Percentiles rank a stretch among this genome's conserved stretches.
Conservation (phyloP, 805 yeast species). For the Metschnikowia bowlesiae region DNA sequence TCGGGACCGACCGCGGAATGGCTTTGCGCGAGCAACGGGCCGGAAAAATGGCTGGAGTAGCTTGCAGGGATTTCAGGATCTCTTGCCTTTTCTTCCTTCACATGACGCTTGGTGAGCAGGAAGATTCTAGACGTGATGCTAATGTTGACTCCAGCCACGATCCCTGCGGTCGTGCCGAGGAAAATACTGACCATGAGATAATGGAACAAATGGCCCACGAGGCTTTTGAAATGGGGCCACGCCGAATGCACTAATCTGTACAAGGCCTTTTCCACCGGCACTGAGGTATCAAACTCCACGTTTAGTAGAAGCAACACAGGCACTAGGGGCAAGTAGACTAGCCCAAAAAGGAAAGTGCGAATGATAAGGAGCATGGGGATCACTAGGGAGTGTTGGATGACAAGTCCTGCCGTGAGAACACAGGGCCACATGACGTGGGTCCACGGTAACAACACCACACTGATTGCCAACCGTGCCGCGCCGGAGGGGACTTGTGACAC, state of each 20-base stretch:
- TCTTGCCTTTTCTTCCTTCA: background rate
- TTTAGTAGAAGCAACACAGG: slow-evolving; percentile 11
- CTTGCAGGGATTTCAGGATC: background rate
- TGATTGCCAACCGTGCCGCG: background rate
- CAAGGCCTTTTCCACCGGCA: slow-evolving; percentile 16
- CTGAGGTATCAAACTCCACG: slow-evolving; percentile 10
- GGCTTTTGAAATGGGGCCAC: slow-evolving; percentile 12
- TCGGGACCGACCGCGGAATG: background rate
- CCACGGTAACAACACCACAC: slow-evolving; percentile 11
- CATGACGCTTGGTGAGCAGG: background rate
- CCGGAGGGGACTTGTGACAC: background rate
- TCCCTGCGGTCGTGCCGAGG: slow-evolving; percentile 14
- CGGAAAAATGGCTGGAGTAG: background rate
- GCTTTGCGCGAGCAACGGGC: background rate
- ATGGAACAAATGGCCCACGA: slow-evolving; percentile 12
- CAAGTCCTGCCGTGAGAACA: slow-evolving; percentile 3
- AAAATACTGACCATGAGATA: slow-evolving; percentile 15
- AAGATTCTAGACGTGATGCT: slow-evolving; percentile 7
- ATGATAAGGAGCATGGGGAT: slow-evolving; percentile 12
- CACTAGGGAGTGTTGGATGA: slow-evolving; percentile 11
- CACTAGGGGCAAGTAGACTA: slow-evolving; percentile 15
- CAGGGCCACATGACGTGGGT: slow-evolving; percentile 10
- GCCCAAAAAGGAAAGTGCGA: slow-evolving; percentile 16
- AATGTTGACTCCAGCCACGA: slow-evolving; percentile 16
- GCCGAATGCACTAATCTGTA: slow-evolving; percentile 7